Evolutionary conservation across 768 basidiomycete species (phyloP).

Genomic region (Megacollybia marginata): DNA sequence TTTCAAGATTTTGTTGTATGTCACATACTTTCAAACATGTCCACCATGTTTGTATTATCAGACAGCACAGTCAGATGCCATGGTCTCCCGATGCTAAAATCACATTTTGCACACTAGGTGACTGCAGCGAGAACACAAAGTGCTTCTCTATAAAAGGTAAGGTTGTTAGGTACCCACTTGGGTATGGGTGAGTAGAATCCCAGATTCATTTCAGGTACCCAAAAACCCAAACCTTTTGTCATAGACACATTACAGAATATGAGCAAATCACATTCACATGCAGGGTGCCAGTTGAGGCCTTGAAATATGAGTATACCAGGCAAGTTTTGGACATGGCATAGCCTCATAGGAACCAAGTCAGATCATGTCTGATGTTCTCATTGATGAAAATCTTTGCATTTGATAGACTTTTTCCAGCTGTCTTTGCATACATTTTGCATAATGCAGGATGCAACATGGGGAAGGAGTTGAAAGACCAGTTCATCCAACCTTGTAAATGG

Average conservation of each 20-base stretch:
- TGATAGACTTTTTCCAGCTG: constrained; percentile 9
- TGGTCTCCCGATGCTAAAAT: too few relatives aligned
- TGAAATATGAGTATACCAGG: background rate
- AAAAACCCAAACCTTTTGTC: constrained; percentile 4
- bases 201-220: constrained; percentile 1
- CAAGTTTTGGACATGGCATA: constrained; percentile 3
- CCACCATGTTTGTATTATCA: too few relatives aligned
- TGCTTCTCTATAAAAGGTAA: constrained; percentile 1
- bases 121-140: too few relatives aligned
- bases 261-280: background rate
- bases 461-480: constrained; percentile 20
- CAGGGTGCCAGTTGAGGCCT: constrained; percentile 1
- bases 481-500: constrained; percentile 14
- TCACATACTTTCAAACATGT: too few relatives aligned
- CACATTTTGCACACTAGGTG: too few relatives aligned
- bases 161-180: background rate
- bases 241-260: background rate
- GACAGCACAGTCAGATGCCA: too few relatives aligned
- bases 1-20: too few relatives aligned
- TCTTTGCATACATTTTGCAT: constrained; percentile 14
- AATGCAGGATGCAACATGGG: constrained; percentile 17
- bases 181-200: constrained; percentile 3
- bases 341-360: background rate
- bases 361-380: constrained; percentile 3
- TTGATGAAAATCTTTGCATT: constrained; percentile 11